Percentiles rank a stretch among this genome's conserved stretches.
Conservation (phyloP, 257 asterid genomes). For the Scutellaria baicalensis region DNA sequence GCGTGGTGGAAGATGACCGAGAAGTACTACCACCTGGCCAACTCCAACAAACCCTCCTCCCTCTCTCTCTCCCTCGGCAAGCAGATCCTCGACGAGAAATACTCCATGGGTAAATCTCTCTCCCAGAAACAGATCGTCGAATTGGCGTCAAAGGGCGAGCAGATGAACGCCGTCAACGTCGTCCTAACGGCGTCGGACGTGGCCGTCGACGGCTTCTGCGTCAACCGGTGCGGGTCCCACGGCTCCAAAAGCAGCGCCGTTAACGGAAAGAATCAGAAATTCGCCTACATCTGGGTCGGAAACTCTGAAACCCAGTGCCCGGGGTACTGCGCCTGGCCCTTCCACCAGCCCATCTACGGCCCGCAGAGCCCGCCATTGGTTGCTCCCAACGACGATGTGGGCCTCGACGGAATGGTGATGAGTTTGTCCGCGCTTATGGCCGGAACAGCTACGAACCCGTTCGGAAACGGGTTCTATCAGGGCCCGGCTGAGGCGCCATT, state of each 20-base stretch:
- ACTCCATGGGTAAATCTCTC: constrained; percentile 52
- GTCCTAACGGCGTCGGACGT: constrained; percentile 57
- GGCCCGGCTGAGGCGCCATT: constrained; percentile 57
- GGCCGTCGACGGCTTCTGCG: constrained; percentile 53
- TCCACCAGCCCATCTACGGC: constrained; percentile 75
- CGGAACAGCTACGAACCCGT: constrained; percentile 65
- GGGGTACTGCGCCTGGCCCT: constrained; percentile 73
- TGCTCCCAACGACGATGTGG: constrained; percentile 73
- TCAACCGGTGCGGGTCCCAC: constrained; percentile 58
- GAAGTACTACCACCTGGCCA: constrained; percentile 49
- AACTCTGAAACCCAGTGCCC: constrained; percentile 55
- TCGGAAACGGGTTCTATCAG: constrained; percentile 66
- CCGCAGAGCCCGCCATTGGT: constrained; percentile 61
- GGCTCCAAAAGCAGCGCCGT: constrained; percentile 28
- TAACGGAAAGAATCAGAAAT: constrained; percentile 29
- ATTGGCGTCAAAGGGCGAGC: constrained; percentile 51
- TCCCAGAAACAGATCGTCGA: constrained; percentile 37
- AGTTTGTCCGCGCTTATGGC: constrained; percentile 53
- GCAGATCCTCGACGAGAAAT: constrained; percentile 33
- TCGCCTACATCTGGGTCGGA: constrained; percentile 75
- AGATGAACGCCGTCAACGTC: constrained; percentile 42
- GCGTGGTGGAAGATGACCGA: constrained; percentile 66
- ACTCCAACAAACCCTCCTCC: constrained; percentile 25
- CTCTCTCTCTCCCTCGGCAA: constrained; percentile 35
- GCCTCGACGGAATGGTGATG: constrained; percentile 56